phyloP scores from a whole-genome alignment of 306 rosid species.

The Crotalaria pallida region DNA sequence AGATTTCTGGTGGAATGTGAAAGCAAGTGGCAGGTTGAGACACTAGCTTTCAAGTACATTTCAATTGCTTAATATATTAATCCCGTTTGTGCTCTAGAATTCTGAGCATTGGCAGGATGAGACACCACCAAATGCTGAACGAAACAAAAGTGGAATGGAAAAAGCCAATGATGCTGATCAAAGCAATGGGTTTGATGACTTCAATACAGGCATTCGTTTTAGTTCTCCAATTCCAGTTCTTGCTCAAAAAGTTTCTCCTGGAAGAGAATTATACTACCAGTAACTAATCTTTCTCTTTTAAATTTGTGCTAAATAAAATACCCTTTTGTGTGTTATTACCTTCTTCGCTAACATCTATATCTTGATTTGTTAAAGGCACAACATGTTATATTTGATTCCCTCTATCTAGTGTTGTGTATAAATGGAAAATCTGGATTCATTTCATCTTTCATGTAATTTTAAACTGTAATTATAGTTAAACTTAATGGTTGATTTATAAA shows the following conservation, averaged over 20 bases:
- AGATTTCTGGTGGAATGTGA: neutral
- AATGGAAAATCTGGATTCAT: neutral
- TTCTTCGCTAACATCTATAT: neutral
- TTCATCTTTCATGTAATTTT: neutral
- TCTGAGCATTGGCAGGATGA: slow-evolving; percentile 22
- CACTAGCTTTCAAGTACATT: neutral
- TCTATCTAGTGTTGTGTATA: neutral
- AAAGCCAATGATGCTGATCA: slow-evolving; percentile 25
- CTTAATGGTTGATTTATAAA: neutral
- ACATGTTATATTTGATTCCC: neutral
- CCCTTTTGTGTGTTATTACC: neutral
- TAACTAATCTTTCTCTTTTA: slow-evolving; percentile 26
- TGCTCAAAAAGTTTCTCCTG: slow-evolving; percentile 11
- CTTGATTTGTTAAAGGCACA: neutral
- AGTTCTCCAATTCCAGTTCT: slow-evolving; percentile 42
- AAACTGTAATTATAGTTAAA: neutral
- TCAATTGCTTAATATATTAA: neutral
- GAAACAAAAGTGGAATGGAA: slow-evolving; percentile 1
- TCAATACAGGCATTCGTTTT: neutral
- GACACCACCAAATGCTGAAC: slow-evolving; percentile 19
- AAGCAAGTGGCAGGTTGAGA: neutral
- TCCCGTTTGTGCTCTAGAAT: slow-evolving; percentile 24
- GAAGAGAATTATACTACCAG: slow-evolving; percentile 53
- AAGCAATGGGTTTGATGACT: slow-evolving; percentile 16
- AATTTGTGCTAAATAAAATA: neutral